A percentile compares a stretch with the other conserved stretches of the same genome.
phyloP scores from a whole-genome alignment of 371 early-diverging fungal genomes.

The Mortierella sp. region DNA sequence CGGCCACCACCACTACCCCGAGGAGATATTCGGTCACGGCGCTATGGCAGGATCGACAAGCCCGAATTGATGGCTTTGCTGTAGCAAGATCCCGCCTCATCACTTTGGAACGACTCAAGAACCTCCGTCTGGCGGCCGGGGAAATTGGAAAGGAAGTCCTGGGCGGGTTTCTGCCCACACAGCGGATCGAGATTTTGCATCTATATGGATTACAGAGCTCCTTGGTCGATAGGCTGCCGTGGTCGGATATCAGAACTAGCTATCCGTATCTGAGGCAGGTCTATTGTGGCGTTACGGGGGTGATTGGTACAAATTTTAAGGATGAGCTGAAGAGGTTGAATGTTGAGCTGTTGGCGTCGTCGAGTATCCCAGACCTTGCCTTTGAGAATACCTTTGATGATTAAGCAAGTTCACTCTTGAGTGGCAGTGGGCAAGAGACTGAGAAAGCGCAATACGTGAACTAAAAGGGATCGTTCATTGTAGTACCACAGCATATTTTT shows the following conservation, averaged over 20 bases:
- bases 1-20: background rate
- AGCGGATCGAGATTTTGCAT: constrained; percentile 31
- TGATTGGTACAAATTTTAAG: background rate
- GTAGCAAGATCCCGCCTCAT: constrained; percentile 14
- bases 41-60: constrained; percentile 15
- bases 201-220: constrained; percentile 37
- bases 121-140: constrained; percentile 23
- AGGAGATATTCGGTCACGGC: constrained; percentile 16
- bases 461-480: no score
- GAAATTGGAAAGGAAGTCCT: constrained; percentile 30
- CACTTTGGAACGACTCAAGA: constrained; percentile 20
- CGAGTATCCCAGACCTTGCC: constrained; percentile 31
- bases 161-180: constrained; percentile 20
- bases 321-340: constrained; percentile 17
- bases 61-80: constrained; percentile 24
- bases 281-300: constrained; percentile 24
- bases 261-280: constrained; percentile 31
- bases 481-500: no score
- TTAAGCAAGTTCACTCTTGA: background rate
- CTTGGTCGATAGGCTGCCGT: constrained; percentile 6
- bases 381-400: constrained; percentile 30
- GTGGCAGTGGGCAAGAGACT: no score
- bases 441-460: no score
- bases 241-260: constrained; percentile 13
- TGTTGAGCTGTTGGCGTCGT: constrained; percentile 26